phyloP scores from a whole-genome alignment of 768 basidiomycete genomes.

The Mycena albidolilacea region DNA sequence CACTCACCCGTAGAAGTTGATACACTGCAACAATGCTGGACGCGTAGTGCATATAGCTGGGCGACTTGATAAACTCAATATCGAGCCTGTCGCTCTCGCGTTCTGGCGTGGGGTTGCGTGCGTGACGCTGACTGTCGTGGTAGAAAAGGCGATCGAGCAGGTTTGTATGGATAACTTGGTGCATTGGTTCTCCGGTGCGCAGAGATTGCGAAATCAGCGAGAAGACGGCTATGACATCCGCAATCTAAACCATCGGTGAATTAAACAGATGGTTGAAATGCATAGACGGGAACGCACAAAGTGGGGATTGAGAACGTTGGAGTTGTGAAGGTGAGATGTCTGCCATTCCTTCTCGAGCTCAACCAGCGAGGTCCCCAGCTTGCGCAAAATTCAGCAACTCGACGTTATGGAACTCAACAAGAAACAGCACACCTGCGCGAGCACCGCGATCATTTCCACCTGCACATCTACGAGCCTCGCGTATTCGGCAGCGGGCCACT shows the following conservation, averaged over 20 bases:
- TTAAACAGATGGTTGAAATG: background rate
- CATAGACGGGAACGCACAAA: conserved; percentile 55
- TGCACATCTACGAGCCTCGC: conserved; percentile 57
- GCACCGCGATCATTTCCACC: conserved; percentile 55
- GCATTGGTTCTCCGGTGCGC: conserved; percentile 61
- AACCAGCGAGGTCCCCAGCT: conserved; percentile 59
- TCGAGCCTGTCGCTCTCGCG: conserved; percentile 3
- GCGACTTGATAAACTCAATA: conserved; percentile 42
- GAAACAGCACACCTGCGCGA: conserved; percentile 52
- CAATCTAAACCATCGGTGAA: conserved; percentile 35
- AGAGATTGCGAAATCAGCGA: conserved; percentile 60
- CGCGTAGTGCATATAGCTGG: conserved; percentile 58
- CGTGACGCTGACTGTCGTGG: conserved; percentile 48
- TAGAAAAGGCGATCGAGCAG: conserved; percentile 63
- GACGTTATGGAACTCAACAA: background rate
- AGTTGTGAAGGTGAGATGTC: conserved; percentile 55
- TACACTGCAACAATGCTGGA: conserved; percentile 56
- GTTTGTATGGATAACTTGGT: conserved; percentile 56
- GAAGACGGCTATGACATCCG: conserved; percentile 62
- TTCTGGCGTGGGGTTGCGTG: background rate
- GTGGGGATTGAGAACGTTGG: conserved; percentile 68
- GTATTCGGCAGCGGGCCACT: conserved; percentile 68
- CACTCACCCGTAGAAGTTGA: conserved; percentile 52
- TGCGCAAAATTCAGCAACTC: background rate
- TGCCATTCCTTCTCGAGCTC: conserved; percentile 62